Evolutionary conservation across 78 protist species (phyloP).

Genomic region (Dictyostelium firmibasis): DNA sequence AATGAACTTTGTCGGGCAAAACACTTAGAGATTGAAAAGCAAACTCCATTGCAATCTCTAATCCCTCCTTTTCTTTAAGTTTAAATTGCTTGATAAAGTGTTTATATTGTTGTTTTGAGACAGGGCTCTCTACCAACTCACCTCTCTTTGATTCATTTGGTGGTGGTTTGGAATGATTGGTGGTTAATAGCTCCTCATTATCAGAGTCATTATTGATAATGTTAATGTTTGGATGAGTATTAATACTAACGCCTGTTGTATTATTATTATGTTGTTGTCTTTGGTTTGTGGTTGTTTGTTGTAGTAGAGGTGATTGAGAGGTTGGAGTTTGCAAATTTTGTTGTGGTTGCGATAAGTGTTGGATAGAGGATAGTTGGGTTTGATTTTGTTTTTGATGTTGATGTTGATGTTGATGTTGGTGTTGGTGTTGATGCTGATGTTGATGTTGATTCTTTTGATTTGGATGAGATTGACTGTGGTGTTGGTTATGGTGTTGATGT

Average conservation of each 20-base stretch:
- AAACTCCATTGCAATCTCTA: conserved; percentile 73
- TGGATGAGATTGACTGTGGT: not conserved
- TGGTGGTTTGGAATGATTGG: conserved; percentile 16
- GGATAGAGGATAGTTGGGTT: not conserved
- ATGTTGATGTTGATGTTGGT: conserved; percentile 7
- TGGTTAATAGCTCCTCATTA: conserved; percentile 12
- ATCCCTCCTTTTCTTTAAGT: conserved; percentile 62
- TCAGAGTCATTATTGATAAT: conserved; percentile 15
- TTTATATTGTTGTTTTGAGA: conserved; percentile 69
- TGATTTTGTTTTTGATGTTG: conserved; percentile 36
- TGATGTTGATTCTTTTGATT: not conserved
- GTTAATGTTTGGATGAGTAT: not conserved
- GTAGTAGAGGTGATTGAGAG: not conserved
- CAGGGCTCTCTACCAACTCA: conserved; percentile 76
- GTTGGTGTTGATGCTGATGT: not conserved
- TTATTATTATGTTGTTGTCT: conserved; percentile 10
- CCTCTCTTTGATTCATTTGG: conserved; percentile 60
- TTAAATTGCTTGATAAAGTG: conserved; percentile 68
- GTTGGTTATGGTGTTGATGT: conserved; percentile 2
- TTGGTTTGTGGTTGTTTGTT: not conserved
- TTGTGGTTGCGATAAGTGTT: conserved; percentile 1
- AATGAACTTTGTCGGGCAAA: conserved; percentile 74
- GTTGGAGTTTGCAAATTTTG: not conserved
- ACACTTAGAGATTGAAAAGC: conserved; percentile 36
- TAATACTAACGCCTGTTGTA: not conserved